These are phyloP conservation scores for Pisolithus albus DNA, from an alignment of 768 basidiomycete species.

Conservation along the genomic window DNA sequence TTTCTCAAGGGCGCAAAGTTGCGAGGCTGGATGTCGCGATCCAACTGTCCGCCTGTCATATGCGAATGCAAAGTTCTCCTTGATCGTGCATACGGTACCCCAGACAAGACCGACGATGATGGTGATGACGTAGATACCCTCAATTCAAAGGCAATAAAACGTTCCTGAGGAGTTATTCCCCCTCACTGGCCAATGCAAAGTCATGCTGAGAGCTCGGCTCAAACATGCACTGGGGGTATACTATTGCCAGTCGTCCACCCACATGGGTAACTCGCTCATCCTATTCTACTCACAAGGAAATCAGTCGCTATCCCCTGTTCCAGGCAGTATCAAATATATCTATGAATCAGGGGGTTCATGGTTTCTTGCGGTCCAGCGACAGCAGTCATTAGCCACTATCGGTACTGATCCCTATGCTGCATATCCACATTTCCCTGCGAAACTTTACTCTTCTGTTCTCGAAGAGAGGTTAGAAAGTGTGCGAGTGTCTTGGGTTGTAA, in stretches of 20 bases:
- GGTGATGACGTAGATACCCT: not conserved
- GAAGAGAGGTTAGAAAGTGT: no score
- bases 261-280: no score
- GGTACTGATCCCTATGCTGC: no score
- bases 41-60: conserved; percentile 4
- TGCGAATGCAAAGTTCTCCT: conserved; percentile 4
- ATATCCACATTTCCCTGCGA: no score
- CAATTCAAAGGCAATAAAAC: not conserved
- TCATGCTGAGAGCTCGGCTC: not conserved
- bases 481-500: no score
- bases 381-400: no score
- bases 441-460: no score
- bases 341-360: no score
- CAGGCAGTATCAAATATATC: no score
- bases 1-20: conserved; percentile 13
- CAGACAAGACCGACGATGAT: not conserved
- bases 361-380: no score
- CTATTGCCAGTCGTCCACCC: not conserved
- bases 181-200: not conserved
- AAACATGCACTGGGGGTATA: not conserved
- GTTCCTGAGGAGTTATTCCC: not conserved
- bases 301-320: no score
- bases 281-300: no score
- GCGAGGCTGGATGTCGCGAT: conserved; percentile 1
- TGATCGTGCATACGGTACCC: not conserved